Conservation (phyloP, 1,139 yeast species). For the Meyerozyma carpophila region DNA sequence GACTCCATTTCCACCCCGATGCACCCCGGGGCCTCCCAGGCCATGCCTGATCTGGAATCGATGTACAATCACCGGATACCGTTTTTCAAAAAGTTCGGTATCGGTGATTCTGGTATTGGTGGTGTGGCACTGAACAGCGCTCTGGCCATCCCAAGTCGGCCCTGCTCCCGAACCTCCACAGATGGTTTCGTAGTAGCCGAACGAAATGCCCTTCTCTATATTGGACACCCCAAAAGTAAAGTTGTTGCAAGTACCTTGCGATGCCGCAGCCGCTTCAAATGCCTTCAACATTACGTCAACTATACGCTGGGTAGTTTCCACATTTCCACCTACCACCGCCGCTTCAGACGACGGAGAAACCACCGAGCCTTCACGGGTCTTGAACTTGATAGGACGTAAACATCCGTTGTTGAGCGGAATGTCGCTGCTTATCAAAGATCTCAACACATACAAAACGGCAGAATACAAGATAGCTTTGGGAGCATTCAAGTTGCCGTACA, state of each 20-base stretch:
- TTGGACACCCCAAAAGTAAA: conserved; percentile 59
- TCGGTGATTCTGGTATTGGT: conserved; percentile 70
- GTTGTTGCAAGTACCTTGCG: conserved; percentile 74
- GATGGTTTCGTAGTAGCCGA: conserved; percentile 70
- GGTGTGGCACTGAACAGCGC: conserved; percentile 68
- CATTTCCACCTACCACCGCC: conserved; percentile 87
- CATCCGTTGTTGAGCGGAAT: conserved; percentile 87
- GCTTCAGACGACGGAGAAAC: conserved; percentile 70
- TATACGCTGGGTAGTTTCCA: conserved; percentile 80
- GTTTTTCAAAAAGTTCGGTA: conserved; percentile 59
- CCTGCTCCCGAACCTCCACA: conserved; percentile 74
- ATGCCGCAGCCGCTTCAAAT: conserved; percentile 71
- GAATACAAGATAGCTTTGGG: conserved; percentile 73
- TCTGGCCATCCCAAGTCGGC: conserved; percentile 54
- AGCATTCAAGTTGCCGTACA: conserved; percentile 59
- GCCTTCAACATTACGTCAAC: conserved; percentile 77
- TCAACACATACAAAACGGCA: conserved; percentile 73
- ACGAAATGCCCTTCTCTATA: conserved; percentile 37
- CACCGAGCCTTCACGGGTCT: conserved; percentile 64
- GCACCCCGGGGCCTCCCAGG: conserved; percentile 56
- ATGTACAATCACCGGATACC: conserved; percentile 59
- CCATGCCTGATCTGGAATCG: conserved; percentile 48
- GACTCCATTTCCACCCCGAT: conserved; percentile 59
- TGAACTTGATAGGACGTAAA: conserved; percentile 60
- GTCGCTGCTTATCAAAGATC: conserved; percentile 70